phyloP scores from a whole-genome alignment of 176 grass and related monocot genomes.

The Musa itinerans region DNA sequence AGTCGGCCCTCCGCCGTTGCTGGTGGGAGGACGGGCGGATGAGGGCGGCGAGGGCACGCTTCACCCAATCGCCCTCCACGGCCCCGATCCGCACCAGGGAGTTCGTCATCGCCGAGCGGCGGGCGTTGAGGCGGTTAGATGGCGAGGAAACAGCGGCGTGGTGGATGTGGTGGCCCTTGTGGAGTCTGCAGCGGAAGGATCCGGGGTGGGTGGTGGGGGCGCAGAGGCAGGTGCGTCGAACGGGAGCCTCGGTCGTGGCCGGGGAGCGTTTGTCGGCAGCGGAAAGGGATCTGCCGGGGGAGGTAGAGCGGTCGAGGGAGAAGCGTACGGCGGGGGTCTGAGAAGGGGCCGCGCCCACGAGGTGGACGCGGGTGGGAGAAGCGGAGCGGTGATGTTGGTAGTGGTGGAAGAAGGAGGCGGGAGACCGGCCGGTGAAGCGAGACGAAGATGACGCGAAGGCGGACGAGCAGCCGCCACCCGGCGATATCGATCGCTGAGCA shows the following conservation, averaged over 20 bases:
- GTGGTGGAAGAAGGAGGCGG: conserved; percentile 2
- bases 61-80: conserved; percentile 38
- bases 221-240: conserved; percentile 37
- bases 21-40: conserved; percentile 35
- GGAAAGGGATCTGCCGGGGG: background rate
- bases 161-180: conserved; percentile 35
- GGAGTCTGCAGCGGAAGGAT: conserved; percentile 59
- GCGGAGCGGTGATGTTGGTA: conserved; percentile 1
- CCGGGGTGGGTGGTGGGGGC: conserved; percentile 61
- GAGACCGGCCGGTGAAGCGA: conserved; percentile 9
- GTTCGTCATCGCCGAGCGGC: conserved; percentile 29
- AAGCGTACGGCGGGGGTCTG: conserved; percentile 2
- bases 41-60: conserved; percentile 44
- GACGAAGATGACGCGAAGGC: conserved; percentile 17
- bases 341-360: conserved; percentile 9
- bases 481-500: background rate
- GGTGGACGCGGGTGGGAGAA: conserved; percentile 37
- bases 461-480: background rate
- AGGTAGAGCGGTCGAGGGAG: conserved; percentile 14
- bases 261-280: background rate
- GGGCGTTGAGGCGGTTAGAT: conserved; percentile 23
- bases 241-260: background rate
- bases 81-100: conserved; percentile 37
- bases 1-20: conserved; percentile 25
- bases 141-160: background rate